Evolutionary conservation across 495 filamentous ascomycete species (phyloP).

Genomic region (Beverwykella pulmonaria): DNA sequence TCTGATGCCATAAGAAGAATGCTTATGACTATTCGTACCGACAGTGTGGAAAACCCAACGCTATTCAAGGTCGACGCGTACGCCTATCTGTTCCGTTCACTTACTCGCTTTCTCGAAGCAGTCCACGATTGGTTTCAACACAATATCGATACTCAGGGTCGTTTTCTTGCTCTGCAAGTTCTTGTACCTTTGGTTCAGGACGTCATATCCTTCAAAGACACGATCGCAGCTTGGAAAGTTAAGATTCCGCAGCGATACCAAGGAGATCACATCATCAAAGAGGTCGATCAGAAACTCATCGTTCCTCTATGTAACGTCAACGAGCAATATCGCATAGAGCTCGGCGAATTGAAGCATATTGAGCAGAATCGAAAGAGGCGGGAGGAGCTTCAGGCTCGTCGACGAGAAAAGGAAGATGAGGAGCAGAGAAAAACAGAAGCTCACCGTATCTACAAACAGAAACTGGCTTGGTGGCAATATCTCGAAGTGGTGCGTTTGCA

Average conservation of each 20-base stretch:
- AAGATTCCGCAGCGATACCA: conserved; percentile 4
- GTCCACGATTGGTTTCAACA: conserved; percentile 4
- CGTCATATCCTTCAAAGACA: conserved; percentile 23
- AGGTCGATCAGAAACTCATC: conserved; percentile 21
- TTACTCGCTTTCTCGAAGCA: neutral
- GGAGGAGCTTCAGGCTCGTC: neutral
- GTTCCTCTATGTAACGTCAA: conserved; percentile 6
- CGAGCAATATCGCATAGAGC: neutral
- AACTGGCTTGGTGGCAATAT: conserved; percentile 18
- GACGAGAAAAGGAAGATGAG: neutral
- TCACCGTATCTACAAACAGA: neutral
- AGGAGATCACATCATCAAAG: conserved; percentile 15
- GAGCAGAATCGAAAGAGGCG: neutral
- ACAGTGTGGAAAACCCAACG: neutral
- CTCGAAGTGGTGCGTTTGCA: conserved; percentile 27
- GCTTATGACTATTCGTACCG: neutral
- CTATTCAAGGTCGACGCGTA: conserved; percentile 24
- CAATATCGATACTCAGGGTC: neutral
- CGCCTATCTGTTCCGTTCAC: conserved; percentile 13
- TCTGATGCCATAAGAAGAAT: neutral
- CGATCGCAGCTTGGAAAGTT: conserved; percentile 17
- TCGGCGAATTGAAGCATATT: neutral
- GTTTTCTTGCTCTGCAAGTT: conserved; percentile 4
- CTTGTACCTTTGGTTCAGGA: conserved; percentile 3
- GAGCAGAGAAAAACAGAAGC: conserved; percentile 3